Base-by-base conservation (phyloP, 768 basidiomycete species). In the Nidularia sp. region DNA sequence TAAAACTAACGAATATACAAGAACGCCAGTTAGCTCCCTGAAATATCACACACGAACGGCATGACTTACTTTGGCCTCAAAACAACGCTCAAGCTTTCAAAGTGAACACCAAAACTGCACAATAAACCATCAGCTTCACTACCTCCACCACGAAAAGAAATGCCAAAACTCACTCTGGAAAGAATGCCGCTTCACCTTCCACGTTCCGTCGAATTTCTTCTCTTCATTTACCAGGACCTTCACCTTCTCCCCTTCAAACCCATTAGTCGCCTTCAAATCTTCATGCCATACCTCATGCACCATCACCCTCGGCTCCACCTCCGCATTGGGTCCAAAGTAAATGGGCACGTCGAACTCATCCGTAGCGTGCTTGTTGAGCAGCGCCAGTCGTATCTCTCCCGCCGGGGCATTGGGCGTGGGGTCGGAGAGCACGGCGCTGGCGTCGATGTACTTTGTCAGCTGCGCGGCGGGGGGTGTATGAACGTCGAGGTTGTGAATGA, bases 271-370 rank as follows among this genome's bases (percentile, higher is more conserved):
- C 45, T 62, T 60, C 41, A 83, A 56, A 53, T 78, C 70, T 36
- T 68, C 68, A 55, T 73, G 70, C 77, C 80, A 83, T 6, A 84
- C 66, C 62, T 82, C 78, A 54, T 83, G 69, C 2, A 80, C 70
- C 53, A 65, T 68, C 25, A 79, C 67, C 2, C 55, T 51, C 33
- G 56, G 53, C 25, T 44, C 55, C 2, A 68, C 59, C 6, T 48
- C 31, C 25, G 52, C 62, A 2, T 59, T 53, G 3, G 74, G 67
- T 4, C 72, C 72, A 62, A 75, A 71, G 1, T 58, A 48, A 31
- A 77, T 66, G 6, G 73, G 72, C 0, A 76, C 62, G 1, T 61
- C 59, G 55, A 72, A 78, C 10, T 65, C 67, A 12, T 66, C 58
- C 4, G 55, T 55, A 5, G 75, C 74, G 56, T 75, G 70, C 3